Evolutionary conservation across 176 grass and related monocot species (phyloP), one percentile per base, ranked within the genome.

Genomic region (Aechmea fasciata): DNA sequence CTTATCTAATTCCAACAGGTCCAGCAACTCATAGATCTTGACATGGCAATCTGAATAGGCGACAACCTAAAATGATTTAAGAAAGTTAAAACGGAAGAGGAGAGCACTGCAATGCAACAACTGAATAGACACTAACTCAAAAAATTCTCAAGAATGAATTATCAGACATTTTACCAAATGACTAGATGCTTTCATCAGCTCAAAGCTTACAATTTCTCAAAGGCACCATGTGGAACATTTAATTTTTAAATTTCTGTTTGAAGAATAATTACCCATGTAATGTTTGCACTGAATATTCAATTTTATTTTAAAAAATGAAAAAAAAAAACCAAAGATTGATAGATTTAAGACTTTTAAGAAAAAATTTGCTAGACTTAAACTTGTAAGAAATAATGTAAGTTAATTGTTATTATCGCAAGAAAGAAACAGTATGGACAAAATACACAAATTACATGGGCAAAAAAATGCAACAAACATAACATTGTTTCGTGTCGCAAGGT

Each of bases 1-100:
- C 59, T 85, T 99, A 74, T 90, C 80, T 78, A 99, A 75, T 85
- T 93, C 90, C 83, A 99, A 84, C 9, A 79, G 72, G 78, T 99
- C 84, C 74, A 85, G 77, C 48, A 93, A 82, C 75, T 99, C 94
- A 12, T 82, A 90, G 14, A 93, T 79, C 78, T 93, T 97, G n/a
- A 93, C 86, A 83, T 87, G 84, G 66, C 94, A 86, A 87, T 97
- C 82, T 77, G 94, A 90, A 82, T 87, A 88, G 57, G 94, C 84
- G 75, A 73, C 80, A 83, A 99, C 81, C 94, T 99, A 71, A 9
- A 65, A n/a, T 72, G 49, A 69, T 3, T 69, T 53, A 49, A 52
- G 83, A 72, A 61, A 69, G 69, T 75, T 64, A 69, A 0, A 79
- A n/a, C 13, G 18, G 82, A 48, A 71, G 23, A 11, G 70, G 13